These are phyloP conservation scores for Xerocomellus chrysenteron DNA, from an alignment of 768 basidiomycete species.

Conservation along the genomic window DNA sequence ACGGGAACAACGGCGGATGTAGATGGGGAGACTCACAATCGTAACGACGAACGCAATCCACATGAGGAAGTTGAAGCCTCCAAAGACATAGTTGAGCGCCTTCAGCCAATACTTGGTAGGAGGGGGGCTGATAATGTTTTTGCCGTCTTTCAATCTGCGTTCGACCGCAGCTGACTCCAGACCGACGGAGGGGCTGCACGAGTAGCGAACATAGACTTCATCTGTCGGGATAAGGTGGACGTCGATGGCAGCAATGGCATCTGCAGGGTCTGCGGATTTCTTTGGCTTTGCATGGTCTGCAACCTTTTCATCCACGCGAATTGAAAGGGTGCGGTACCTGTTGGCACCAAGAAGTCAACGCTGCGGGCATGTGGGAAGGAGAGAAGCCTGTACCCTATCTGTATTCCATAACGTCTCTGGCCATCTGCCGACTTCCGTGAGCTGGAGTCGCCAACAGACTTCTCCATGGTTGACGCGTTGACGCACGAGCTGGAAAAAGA, in stretches of 20 bases:
- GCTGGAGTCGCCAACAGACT: slow-evolving; percentile 3
- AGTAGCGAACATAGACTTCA: slow-evolving; percentile 45
- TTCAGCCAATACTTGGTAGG: slow-evolving; percentile 49
- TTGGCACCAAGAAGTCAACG: not conserved
- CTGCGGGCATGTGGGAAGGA: not conserved
- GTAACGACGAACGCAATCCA: slow-evolving; percentile 54
- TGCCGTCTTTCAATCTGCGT: slow-evolving; percentile 39
- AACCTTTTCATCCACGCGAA: slow-evolving; percentile 38
- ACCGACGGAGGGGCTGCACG: slow-evolving; percentile 42
- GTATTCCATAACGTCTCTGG: slow-evolving; percentile 29
- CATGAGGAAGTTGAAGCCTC: slow-evolving; percentile 58
- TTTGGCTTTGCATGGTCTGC: slow-evolving; percentile 14
- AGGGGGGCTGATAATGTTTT: slow-evolving; percentile 51
- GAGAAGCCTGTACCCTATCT: slow-evolving; percentile 24
- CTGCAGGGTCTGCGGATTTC: slow-evolving; percentile 33
- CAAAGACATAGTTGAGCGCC: slow-evolving; percentile 52
- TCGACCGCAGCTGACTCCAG: slow-evolving; percentile 47
- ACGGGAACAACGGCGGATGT: not conserved
- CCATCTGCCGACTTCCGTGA: slow-evolving; percentile 16
- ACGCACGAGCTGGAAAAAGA: not conserved
- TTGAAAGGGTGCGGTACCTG: slow-evolving; percentile 47
- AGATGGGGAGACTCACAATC: slow-evolving; percentile 29
- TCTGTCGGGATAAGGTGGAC: slow-evolving; percentile 44
- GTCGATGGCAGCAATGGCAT: slow-evolving; percentile 46
- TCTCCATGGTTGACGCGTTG: slow-evolving; percentile 19